These are phyloP conservation scores for Pseudomicrostroma phylloplanum DNA, from an alignment of 1,284 basidiomycete genomes.

Conservation along the genomic window DNA sequence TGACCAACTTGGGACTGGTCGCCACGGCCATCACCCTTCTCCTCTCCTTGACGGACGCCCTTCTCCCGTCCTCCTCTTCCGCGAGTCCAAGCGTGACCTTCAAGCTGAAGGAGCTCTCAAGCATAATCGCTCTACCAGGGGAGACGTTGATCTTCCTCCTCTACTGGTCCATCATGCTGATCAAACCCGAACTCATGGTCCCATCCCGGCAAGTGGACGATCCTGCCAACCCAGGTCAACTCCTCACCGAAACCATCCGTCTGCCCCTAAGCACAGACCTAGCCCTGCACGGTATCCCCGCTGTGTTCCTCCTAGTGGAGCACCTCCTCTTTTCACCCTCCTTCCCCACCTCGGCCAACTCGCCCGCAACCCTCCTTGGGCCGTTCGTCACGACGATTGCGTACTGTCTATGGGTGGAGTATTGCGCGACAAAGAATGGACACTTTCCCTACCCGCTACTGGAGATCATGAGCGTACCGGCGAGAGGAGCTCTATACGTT, in stretches of 20 bases:
- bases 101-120: conserved; percentile 16
- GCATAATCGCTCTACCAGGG: conserved; percentile 21
- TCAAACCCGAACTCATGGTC: conserved; percentile 28
- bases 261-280: conserved; percentile 30
- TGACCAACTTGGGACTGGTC: conserved; percentile 10
- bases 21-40: background rate
- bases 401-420: conserved; percentile 26
- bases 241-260: conserved; percentile 21
- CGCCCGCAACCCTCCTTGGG: conserved; percentile 1
- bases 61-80: background rate
- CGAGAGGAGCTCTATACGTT: too few relatives aligned
- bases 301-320: conserved; percentile 27
- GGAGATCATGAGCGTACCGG: conserved; percentile 13
- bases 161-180: conserved; percentile 29
- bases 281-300: conserved; percentile 33
- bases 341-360: background rate
- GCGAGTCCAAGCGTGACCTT: background rate
- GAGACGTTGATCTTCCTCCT: conserved; percentile 31
- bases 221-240: conserved; percentile 29
- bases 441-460: conserved; percentile 33
- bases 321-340: conserved; percentile 11
- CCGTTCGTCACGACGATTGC: background rate
- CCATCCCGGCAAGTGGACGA: conserved; percentile 24
- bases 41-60: background rate
- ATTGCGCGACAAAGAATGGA: conserved; percentile 29